phyloP scores from a whole-genome alignment of 148 eudicot species.

The Hydrangea macrophylla region DNA sequence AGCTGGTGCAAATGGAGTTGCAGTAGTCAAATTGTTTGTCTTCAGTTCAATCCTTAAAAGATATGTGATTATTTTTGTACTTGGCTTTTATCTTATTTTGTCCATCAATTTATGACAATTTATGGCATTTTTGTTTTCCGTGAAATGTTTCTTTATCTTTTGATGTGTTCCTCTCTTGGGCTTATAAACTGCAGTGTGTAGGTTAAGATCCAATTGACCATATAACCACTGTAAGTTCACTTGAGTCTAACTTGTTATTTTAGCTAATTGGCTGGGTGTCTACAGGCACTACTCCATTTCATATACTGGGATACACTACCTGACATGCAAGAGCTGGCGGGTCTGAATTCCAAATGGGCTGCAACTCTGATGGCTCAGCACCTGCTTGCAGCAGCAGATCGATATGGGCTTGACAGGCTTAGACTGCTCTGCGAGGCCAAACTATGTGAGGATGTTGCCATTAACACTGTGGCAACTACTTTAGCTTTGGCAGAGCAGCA shows the following conservation, averaged over 20 bases:
- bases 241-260: background rate
- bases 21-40: background rate
- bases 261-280: constrained; percentile 7
- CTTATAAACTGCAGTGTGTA: background rate
- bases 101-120: background rate
- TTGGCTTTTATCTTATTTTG: background rate
- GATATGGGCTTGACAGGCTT: constrained; percentile 67
- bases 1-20: background rate
- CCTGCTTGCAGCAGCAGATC: constrained; percentile 77
- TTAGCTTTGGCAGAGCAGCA: constrained; percentile 79
- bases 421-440: constrained; percentile 56
- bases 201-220: background rate
- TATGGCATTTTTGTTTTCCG: background rate
- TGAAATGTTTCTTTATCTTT: background rate
- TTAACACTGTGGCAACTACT: constrained; percentile 65
- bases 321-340: constrained; percentile 48
- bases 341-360: constrained; percentile 49
- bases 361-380: constrained; percentile 67
- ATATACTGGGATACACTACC: constrained; percentile 72
- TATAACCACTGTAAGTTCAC: background rate
- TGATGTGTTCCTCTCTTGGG: background rate
- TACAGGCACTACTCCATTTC: constrained; percentile 67
- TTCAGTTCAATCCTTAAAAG: background rate
- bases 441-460: constrained; percentile 59
- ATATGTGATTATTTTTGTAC: background rate